Percentiles rank a stretch among this genome's conserved stretches.
phyloP scores from a whole-genome alignment of 129 eudicot species.

The Apium graveolens region DNA sequence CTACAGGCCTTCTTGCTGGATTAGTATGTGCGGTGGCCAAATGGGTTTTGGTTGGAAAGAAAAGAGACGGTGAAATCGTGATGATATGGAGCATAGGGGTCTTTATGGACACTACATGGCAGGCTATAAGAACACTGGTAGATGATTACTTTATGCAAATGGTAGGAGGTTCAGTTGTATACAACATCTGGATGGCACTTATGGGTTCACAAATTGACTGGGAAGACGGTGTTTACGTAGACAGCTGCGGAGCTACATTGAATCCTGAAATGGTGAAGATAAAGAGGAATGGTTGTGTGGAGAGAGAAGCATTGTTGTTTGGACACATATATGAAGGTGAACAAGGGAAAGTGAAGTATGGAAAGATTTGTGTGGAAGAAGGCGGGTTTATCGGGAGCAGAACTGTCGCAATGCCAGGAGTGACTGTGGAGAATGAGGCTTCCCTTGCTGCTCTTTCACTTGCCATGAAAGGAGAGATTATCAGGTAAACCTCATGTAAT shows the following conservation, averaged over 20 bases:
- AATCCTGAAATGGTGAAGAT: constrained; percentile 56
- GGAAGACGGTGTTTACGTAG: constrained; percentile 48
- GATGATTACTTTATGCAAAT: constrained; percentile 59
- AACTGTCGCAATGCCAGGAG: constrained; percentile 56
- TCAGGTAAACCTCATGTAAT: constrained; percentile 22
- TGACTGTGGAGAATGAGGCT: constrained; percentile 36
- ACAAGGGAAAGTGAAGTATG: constrained; percentile 53
- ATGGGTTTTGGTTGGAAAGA: constrained; percentile 56
- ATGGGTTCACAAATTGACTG: constrained; percentile 56
- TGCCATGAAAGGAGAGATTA: constrained; percentile 47
- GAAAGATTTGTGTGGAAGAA: constrained; percentile 33
- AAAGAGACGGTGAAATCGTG: constrained; percentile 31
- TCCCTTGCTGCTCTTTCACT: constrained; percentile 44
- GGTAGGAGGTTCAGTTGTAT: constrained; percentile 38
- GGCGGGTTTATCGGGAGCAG: constrained; percentile 55
- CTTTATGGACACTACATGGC: constrained; percentile 61
- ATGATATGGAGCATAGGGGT: constrained; percentile 46
- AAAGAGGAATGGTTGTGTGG: constrained; percentile 33
- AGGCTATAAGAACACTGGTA: constrained; percentile 47
- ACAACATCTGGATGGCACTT: constrained; percentile 42
- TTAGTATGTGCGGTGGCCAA: constrained; percentile 33
- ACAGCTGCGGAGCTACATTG: constrained; percentile 46
- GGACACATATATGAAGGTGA: constrained; percentile 68
- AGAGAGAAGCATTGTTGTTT: constrained; percentile 43
- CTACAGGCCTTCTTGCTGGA: constrained; percentile 37